These are phyloP conservation scores for Nakaseomyces glabratus DNA, from an alignment of 1,139 yeast genomes.

Conservation along the genomic window DNA sequence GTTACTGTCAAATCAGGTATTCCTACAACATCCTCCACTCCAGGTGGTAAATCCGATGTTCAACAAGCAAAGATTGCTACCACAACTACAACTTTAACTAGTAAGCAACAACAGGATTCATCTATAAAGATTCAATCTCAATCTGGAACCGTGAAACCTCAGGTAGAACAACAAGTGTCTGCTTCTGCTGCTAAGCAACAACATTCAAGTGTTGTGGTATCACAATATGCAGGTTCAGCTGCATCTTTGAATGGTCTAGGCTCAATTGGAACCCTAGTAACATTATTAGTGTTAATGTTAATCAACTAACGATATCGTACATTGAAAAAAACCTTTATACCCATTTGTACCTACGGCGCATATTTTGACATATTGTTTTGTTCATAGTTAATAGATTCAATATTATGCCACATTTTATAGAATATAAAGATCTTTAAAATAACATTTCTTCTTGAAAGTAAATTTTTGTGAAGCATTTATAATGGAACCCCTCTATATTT, in stretches of 20 bases:
- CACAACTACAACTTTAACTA: neutral
- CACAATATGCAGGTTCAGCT: conserved; percentile 3
- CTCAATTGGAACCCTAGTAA: neutral
- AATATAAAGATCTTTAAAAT: no score
- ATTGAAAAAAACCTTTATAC: no score
- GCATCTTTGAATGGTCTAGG: neutral
- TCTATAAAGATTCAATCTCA: neutral
- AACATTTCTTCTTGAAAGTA: no score
- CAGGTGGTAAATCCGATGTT: neutral
- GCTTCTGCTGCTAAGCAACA: conserved; percentile 2
- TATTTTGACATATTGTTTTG: no score
- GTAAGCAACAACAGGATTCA: conserved; percentile 1
- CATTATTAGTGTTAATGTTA: no score
- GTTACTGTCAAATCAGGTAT: conserved; percentile 4
- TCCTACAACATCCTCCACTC: neutral
- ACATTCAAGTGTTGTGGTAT: neutral
- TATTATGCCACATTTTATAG: no score
- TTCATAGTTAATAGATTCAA: no score
- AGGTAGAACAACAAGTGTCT: neutral
- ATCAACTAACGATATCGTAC: no score
- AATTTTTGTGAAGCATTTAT: no score
- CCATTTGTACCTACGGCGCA: no score
- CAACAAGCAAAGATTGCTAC: neutral
- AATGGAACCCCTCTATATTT: no score
- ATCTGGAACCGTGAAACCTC: neutral